Base-by-base conservation (phyloP, 2,329 filamentous ascomycete genomes). In the Tolypocladium tropicale region DNA sequence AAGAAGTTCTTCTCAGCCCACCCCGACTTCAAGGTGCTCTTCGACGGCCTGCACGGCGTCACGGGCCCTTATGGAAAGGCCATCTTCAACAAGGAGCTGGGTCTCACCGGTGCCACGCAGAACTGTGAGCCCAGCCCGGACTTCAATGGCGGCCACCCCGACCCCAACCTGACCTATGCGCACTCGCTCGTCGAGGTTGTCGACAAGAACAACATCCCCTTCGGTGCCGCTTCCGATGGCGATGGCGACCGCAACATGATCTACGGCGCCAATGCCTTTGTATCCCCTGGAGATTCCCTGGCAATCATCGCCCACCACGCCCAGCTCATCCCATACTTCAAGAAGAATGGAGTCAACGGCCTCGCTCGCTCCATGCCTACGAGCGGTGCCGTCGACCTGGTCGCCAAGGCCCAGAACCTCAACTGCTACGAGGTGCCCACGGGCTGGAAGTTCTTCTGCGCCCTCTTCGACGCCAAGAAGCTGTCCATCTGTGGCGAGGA, bases 191-290 rank as follows among this genome's bases (percentile, higher is more conserved):
- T 99, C 58, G 90, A 96, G 68, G 89, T 85, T 59, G 94, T 99
- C 46, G 91, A 99, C 74, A 89, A 89, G 78, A 85, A 90, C 66
- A 83, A 85, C 58, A 91, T 99, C 62, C 94, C 95, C 69, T 99
- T 99, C 66, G 94, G 94, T 68, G 94, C 94, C 57, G 94, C 94
- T 52, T 95, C 90, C 61, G 94, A 99, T 65, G 94, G 94, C 64
- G 94, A 99, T 67, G 94, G 94, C 67, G 94, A 99, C 79, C 89
- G 94, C 65, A 99, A 99, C 84, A 99, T 99, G 94, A 99, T 99
- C 70, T 99, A 99, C 76, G 94, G 94, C 60, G 92, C 93, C 63
- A 93, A 95, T 68, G 85, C 88, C 49, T 99, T 99, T 69, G 94
- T 99, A 59, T 97, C 93, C 9, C 94, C 94, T 9, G 94, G 94